Percentiles rank a stretch among this genome's conserved stretches.
phyloP scores from a whole-genome alignment of 257 asterid species.

The Anisodus acutangulus region DNA sequence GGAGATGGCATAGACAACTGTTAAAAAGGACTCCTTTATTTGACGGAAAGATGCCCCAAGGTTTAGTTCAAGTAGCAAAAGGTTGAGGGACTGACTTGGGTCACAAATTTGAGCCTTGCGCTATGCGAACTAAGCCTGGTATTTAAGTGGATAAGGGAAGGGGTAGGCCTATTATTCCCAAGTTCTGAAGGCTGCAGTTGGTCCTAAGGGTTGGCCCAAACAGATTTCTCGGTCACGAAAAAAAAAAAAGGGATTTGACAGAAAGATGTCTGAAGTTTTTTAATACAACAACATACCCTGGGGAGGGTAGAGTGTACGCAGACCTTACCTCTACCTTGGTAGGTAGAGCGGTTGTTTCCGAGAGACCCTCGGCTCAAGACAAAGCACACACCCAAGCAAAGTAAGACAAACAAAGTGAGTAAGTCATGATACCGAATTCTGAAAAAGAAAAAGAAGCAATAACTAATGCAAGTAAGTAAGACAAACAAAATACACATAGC shows the following conservation, averaged over 20 bases:
- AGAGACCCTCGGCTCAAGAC: too few relatives aligned
- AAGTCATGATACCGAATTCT: too few relatives aligned
- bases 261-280: conserved; percentile 2
- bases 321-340: too few relatives aligned
- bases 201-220: background rate
- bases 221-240: background rate
- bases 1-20: background rate
- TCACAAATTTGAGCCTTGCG: background rate
- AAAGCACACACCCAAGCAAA: too few relatives aligned
- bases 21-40: background rate
- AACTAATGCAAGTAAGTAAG: too few relatives aligned
- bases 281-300: too few relatives aligned
- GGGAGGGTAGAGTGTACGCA: too few relatives aligned
- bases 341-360: too few relatives aligned
- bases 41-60: background rate
- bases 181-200: background rate
- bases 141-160: background rate
- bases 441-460: too few relatives aligned
- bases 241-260: background rate
- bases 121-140: background rate
- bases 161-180: background rate
- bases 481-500: too few relatives aligned
- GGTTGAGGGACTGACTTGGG: background rate
- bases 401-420: too few relatives aligned
- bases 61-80: background rate